Base-by-base conservation (phyloP, 2,329 filamentous ascomycete genomes). In the Botrytis paeoniae region DNA sequence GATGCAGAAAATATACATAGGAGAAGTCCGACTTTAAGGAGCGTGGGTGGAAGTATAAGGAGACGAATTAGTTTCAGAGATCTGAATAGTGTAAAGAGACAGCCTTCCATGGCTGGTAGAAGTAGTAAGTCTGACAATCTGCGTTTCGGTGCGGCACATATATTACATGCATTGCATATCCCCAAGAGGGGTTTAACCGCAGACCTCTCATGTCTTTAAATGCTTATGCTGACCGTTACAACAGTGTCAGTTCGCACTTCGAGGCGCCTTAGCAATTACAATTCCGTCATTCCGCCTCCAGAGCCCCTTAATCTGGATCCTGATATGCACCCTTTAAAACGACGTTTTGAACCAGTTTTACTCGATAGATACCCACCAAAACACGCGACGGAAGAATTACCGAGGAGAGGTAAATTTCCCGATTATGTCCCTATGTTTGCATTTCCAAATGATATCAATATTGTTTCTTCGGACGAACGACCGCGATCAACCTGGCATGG, bases 401-500 rank as follows among this genome's bases (percentile, higher is more conserved):
- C 93, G 77, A 88, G 92, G 79, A 88, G 96, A 79, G 94, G 94
- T 71, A 91, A 89, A 73, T 98, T 99, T 80, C 96, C 96, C 0
- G 96, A 99, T 81, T 99, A 98, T 79, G 94, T 99, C 29, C 96
- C 96, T 73, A 73, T 73, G 72, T 73, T 73, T 45, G 72, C 72
- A 45, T 73, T 73, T 70, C 72, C 72, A 39, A 73, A 73, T 32
- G 72, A 73, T 60, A 73, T 73, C 45, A 73, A 70, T n/a, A 73
- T 73, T 25, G 72, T 73, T 39, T 73, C 72, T 39, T 69, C 72
- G 20, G 72, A 73, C 51, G 72, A 73, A 81, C 89, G 95, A 75
- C 96, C 96, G 1, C 88, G 94, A 75, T 95, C 96, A n/a, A 98
- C 95, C 37, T 99, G 96, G 96, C 96, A 99, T 83, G 96, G 96